A percentile compares a stretch with the other conserved stretches of the same genome.
Conservation (phyloP, 2,329 filamentous ascomycete genomes). For the Zymoseptoria pseudotritici region DNA sequence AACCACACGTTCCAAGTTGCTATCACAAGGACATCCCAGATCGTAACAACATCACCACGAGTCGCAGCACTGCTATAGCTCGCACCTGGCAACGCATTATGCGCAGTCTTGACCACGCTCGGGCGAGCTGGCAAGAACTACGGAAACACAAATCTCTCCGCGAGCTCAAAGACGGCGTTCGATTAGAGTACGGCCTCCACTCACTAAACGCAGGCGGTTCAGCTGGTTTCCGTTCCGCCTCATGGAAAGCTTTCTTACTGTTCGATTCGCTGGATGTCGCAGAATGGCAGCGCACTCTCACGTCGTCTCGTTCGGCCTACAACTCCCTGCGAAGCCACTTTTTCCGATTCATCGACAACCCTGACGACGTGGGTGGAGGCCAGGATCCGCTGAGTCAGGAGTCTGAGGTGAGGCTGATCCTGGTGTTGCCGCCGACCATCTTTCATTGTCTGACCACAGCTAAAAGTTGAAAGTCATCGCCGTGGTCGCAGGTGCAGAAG, state of each 20-base stretch:
- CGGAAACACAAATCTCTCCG: conserved; percentile 21
- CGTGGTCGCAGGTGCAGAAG: conserved; percentile 78
- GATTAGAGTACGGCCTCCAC: conserved; percentile 15
- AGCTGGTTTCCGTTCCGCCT: conserved; percentile 69
- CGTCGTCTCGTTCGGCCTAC: conserved; percentile 68
- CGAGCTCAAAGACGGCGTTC: conserved; percentile 27
- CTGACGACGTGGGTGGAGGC: conserved; percentile 63
- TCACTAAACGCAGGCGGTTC: conserved; percentile 13
- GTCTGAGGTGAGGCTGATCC: conserved; percentile 46
- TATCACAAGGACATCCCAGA: background rate
- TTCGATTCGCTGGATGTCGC: conserved; percentile 59
- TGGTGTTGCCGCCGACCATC: background rate
- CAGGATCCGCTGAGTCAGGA: conserved; percentile 81
- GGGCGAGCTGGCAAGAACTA: conserved; percentile 27
- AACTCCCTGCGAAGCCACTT: conserved; percentile 64
- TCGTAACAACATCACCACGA: background rate
- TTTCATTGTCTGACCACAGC: conserved; percentile 26
- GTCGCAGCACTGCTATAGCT: background rate
- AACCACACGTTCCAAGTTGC: background rate
- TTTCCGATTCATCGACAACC: conserved; percentile 74
- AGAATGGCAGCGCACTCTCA: conserved; percentile 62
- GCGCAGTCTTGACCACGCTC: conserved; percentile 27
- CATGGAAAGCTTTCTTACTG: conserved; percentile 87
- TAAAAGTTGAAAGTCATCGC: conserved; percentile 60
- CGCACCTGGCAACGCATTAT: conserved; percentile 14